Percentiles rank a stretch among this genome's conserved stretches.
phyloP scores from a whole-genome alignment of 805 yeast genomes.

The Cyberlindnera misumaiensis region DNA sequence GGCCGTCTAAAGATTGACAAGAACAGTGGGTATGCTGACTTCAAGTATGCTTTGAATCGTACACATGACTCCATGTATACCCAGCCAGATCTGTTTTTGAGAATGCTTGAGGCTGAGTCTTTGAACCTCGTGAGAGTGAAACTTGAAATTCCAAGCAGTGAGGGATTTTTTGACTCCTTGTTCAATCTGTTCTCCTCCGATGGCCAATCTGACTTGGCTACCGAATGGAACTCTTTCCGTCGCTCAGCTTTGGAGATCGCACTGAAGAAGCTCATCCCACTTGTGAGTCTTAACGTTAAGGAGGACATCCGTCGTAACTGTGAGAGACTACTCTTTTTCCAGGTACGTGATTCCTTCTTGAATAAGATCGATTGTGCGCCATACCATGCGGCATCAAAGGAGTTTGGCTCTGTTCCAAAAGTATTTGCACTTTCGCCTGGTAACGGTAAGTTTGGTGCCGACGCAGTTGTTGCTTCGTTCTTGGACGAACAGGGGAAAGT shows the following conservation, averaged over 20 bases:
- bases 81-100: constrained; percentile 74
- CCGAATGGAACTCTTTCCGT: constrained; percentile 77
- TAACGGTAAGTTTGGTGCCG: constrained; percentile 70
- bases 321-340: constrained; percentile 59
- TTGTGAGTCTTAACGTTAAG: constrained; percentile 68
- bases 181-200: constrained; percentile 61
- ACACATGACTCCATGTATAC: constrained; percentile 65
- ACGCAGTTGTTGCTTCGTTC: constrained; percentile 79
- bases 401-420: constrained; percentile 76
- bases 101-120: constrained; percentile 89
- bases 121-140: constrained; percentile 65
- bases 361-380: constrained; percentile 90
- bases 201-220: constrained; percentile 67
- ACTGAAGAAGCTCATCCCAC: constrained; percentile 56
- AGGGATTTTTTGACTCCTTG: constrained; percentile 37
- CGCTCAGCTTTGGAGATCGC: constrained; percentile 60
- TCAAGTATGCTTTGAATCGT: constrained; percentile 85
- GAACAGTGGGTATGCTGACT: constrained; percentile 76
- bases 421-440: constrained; percentile 82
- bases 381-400: constrained; percentile 69
- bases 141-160: constrained; percentile 38
- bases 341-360: constrained; percentile 63
- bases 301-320: constrained; percentile 76
- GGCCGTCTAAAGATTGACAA: constrained; percentile 72
- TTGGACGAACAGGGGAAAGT: constrained; percentile 78